Evolutionary conservation across 2,329 filamentous ascomycete genomes (phyloP), one percentile per base, ranked within the genome.

Genomic region (Fusarium sp.): DNA sequence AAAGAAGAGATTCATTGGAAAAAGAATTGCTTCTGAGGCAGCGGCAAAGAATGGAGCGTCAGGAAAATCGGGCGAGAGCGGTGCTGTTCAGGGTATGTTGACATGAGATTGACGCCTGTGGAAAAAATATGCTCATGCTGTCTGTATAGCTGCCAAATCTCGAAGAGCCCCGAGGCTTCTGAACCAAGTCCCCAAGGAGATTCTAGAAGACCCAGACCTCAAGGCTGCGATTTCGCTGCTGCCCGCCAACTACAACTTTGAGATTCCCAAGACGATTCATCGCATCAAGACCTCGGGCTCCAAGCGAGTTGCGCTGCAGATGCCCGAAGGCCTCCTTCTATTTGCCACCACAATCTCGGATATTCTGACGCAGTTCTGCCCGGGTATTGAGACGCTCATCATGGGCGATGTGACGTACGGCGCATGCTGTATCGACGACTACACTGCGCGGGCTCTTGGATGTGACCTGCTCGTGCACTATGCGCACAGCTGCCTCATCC

Each of bases 321-420:
- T 99, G 82, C 95, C 95, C 6, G 96, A 99, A 76, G 95, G 95
- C 1, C 84, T 99, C 2, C 85, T 99, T 25, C 82, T 99, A 53
- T 99, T 99, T 74, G 95, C 95, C 19, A 98, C 95, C 23, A 99
- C 95, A 32, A 94, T 99, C 67, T 97, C 95, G 4, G 95, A 99
- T 73, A 98, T 99, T 69, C 81, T 99, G 43, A 92, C 91, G 1
- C 90, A 93, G 72, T 99, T 99, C 79, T 99, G 95, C 72, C 90
- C 92, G 0, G 93, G 91, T 2, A 89, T 90, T 36, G 92, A 96
- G 74, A 98, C 94, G 2, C 82, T 98, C 49, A 99, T 99, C 75
- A 99, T 99, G 95, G 95, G 95, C 59, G 95, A 99, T 74, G 95
- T 99, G 38, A 99, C 95, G 1, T 99, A 99, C 75, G 95, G 95